A percentile compares a stretch with the other conserved stretches of the same genome.
These are phyloP conservation scores for Colletotrichum eleusines DNA, from an alignment of 2,329 filamentous ascomycete genomes.

Conservation along the genomic window DNA sequence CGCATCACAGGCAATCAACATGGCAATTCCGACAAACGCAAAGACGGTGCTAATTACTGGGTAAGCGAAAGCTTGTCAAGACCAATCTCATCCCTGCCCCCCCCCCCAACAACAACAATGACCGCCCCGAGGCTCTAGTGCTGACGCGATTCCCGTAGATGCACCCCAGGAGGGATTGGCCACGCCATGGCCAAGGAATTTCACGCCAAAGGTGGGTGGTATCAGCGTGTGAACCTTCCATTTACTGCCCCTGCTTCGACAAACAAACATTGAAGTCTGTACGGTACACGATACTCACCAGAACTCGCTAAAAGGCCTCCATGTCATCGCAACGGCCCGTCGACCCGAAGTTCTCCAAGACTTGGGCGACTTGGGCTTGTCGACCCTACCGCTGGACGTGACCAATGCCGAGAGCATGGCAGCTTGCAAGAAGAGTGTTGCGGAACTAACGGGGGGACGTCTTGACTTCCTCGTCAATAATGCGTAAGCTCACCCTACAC, in stretches of 20 bases:
- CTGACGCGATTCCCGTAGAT: constrained; percentile 52
- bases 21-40: constrained; percentile 43
- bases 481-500: constrained; percentile 55
- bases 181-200: constrained; percentile 66
- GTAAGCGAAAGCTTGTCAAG: constrained; percentile 48
- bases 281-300: background rate
- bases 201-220: constrained; percentile 60
- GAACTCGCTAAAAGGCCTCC: constrained; percentile 53
- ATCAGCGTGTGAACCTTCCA: background rate
- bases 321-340: constrained; percentile 70
- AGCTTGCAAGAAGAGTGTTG: constrained; percentile 60
- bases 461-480: constrained; percentile 72
- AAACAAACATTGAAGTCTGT: background rate
- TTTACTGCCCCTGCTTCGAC: background rate
- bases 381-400: constrained; percentile 65
- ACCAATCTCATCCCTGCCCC: background rate
- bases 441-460: constrained; percentile 61
- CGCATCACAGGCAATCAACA: background rate
- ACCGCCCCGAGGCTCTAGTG: constrained; percentile 15
- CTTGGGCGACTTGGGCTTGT: constrained; percentile 61
- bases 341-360: constrained; percentile 60
- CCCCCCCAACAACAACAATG: background rate
- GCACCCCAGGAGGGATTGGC: constrained; percentile 70
- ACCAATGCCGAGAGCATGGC: constrained; percentile 64
- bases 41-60: constrained; percentile 65